These are phyloP conservation scores for Kregervanrija pseudodelftensis DNA, from an alignment of 805 yeast species.

Conservation along the genomic window DNA sequence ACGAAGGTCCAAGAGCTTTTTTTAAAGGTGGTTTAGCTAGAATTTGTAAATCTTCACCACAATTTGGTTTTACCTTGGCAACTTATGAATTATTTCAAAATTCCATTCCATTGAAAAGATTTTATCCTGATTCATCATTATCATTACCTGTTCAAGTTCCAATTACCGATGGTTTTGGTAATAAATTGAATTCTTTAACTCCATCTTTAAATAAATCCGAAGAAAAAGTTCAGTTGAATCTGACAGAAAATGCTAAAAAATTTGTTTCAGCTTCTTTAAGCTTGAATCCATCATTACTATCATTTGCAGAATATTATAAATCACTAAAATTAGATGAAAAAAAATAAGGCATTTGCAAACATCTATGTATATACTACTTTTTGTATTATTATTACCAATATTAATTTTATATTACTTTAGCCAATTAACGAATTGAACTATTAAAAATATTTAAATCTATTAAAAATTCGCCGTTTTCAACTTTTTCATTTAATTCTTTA, in stretches of 20 bases:
- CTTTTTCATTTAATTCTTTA: conserved; percentile 30
- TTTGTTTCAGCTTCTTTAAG: conserved; percentile 25
- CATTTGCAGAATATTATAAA: conserved; percentile 11
- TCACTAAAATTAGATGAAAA: conserved; percentile 4
- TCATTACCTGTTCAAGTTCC: not conserved
- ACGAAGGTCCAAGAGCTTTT: conserved; percentile 81
- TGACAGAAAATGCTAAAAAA: conserved; percentile 25
- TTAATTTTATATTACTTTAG: not conserved
- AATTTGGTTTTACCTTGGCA: conserved; percentile 96
- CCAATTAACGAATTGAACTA: conserved; percentile 1
- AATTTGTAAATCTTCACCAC: conserved; percentile 92
- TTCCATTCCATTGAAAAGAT: conserved; percentile 56
- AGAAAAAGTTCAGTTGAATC: conserved; percentile 19
- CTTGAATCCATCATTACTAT: conserved; percentile 23
- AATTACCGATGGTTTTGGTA: conserved; percentile 20
- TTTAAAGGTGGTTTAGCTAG: conserved; percentile 97
- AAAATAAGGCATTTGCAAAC: not conserved
- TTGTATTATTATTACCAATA: not conserved
- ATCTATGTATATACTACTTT: not conserved
- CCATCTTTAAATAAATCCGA: conserved; percentile 10
- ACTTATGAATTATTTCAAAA: conserved; percentile 88
- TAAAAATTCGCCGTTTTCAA: conserved; percentile 12
- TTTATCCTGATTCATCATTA: conserved; percentile 23
- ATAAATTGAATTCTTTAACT: conserved; percentile 19
- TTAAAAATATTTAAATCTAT: conserved; percentile 6